Evolutionary conservation across 2,329 filamentous ascomycete genomes (phyloP), one percentile per base, ranked within the genome.

Genomic region (Myriosclerotinia curreyana): DNA sequence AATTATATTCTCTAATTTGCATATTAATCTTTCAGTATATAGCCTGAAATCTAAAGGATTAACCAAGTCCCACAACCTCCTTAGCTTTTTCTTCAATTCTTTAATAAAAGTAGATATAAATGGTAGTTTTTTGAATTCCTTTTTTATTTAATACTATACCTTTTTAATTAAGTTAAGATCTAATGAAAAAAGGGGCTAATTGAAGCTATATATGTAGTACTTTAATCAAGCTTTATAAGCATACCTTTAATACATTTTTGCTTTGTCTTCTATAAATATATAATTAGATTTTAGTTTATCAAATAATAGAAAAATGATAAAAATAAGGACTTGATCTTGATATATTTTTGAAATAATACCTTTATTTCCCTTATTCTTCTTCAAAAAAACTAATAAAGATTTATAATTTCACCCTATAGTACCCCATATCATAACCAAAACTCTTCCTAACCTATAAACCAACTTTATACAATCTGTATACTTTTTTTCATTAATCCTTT

Each of bases 11-110:
- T 53, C 15, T 22, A 36, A 36, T 53, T 53, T 53, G 14, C 15
- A 53, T 9, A 14, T 36, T 5, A 53, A 53, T 53, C 51, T 36
- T 22, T 53, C 28, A 53, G n/a, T 53, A 53, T 53, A 53, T 53
- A 9, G 28, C 14, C 51, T 34, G 11, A 34, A 53, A 53, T 53
- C 51, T 34, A 34, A 49, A 14, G 14, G n/a, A 49, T 49, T 22
- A 3, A 49, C 22, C n/a, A 2, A 20, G 3, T 53, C 14, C 15
- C 15, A 53, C 17, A 53, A 38, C 7, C 28, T 17, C n/a, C n/a
- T 34, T 7, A 53, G 36, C 20, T 34, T 7, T 8, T 36, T 44
- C 3, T n/a, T n/a, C n/a, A n/a, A n/a, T n/a, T n/a, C n/a, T n/a
- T n/a, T n/a, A n/a, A n/a, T n/a, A n/a, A n/a, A n/a, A n/a, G n/a